Evolutionary conservation across 2,329 filamentous ascomycete species (phyloP), one percentile per base, ranked within the genome.

Genomic region (Lecanicillium sp.): DNA sequence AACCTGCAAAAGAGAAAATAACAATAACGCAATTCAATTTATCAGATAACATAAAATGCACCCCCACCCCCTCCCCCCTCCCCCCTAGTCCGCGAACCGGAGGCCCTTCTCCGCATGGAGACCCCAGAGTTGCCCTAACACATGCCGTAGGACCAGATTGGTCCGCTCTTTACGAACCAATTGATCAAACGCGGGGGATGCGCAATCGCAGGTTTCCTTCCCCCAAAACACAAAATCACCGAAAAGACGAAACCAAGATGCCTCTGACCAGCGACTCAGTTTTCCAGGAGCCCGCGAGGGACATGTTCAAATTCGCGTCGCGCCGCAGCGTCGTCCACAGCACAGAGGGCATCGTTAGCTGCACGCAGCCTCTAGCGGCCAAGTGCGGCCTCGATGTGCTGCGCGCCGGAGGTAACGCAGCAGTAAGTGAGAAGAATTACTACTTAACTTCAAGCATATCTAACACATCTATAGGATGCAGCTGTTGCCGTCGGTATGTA

Each of bases 321-420:
- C 81, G 91, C 32, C 77, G 93, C 53, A 96, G 91, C 58, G 90
- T 95, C 11, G 88, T 97, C 11, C 90, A 97, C 64, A 95, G 89
- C 64, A 90, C 87, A 5, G 85, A 90, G 60, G 91, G 90, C 38
- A 95, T 97, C 50, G 87, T 97, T 40, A 79, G 90, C 10, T 94
- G 86, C 62, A 87, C 89, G 2, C 91, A 97, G 65, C 90, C 93
- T 12, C 73, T 97, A 48, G 93, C 93, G 5, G 86, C 87, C 20
- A 87, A 87, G 67, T 94, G 90, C 51, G 93, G 93, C 19, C 79
- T 96, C 44, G 82, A 86, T 49, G 76, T 97, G 32, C 71, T 98
- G n/a, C 79, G 83, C 50, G 83, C 86, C 40, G 93, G 93, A 49
- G 93, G 93, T 46, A 98, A 97, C 71, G 90, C 89, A 53, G 93